Evolutionary conservation across 2,329 filamentous ascomycete genomes (phyloP).

Genomic region (Botrytis hyacinthi): DNA sequence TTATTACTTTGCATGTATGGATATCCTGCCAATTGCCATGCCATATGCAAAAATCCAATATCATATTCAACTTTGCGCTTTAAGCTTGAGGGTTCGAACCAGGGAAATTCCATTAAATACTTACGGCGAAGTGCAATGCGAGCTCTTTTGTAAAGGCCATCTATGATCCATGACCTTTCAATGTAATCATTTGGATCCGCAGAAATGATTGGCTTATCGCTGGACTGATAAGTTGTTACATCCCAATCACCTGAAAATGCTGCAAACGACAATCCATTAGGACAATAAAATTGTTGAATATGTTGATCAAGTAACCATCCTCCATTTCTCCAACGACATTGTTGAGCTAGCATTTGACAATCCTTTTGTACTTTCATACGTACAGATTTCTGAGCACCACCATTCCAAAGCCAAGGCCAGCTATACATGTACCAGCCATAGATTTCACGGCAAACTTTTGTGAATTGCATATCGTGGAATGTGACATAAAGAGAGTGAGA

Average conservation of each 20-base stretch:
- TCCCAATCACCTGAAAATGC: neutral
- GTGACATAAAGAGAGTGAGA: neutral
- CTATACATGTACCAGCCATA: conserved; percentile 5
- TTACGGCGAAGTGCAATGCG: neutral
- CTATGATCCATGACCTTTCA: neutral
- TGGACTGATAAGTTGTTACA: no score
- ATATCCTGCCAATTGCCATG: neutral
- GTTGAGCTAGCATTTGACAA: conserved; percentile 5
- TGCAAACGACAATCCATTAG: neutral
- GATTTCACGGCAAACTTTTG: neutral
- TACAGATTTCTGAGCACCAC: neutral
- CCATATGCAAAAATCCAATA: conserved; percentile 7
- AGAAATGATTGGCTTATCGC: neutral
- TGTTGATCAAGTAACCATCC: conserved; percentile 17
- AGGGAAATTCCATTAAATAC: conserved; percentile 13
- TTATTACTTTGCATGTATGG: neutral
- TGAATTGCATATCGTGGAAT: neutral
- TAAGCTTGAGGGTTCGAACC: conserved; percentile 7
- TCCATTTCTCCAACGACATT: conserved; percentile 16
- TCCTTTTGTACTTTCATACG: conserved; percentile 4
- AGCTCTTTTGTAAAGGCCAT: neutral
- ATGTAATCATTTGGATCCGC: conserved; percentile 1
- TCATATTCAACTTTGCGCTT: conserved; percentile 17
- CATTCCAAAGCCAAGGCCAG: neutral
- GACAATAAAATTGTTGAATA: conserved; percentile 1